These are phyloP conservation scores for Mycogone perniciosa DNA, from an alignment of 2,329 filamentous ascomycete species.

Conservation along the genomic window DNA sequence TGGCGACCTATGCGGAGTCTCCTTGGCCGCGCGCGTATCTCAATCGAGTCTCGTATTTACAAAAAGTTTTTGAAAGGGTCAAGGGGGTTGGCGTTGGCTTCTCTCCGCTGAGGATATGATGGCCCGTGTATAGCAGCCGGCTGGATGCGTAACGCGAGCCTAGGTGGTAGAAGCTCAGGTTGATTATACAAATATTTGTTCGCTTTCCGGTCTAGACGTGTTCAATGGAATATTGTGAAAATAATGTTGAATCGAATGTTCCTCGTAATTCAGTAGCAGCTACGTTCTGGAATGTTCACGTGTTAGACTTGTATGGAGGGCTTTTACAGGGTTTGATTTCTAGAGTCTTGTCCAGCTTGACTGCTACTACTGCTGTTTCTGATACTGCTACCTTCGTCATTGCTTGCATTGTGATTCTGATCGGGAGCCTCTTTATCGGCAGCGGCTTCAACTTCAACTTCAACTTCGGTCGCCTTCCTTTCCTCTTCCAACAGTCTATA, in stretches of 20 bases:
- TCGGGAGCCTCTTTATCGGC: not conserved
- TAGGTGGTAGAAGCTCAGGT: conserved; percentile 48
- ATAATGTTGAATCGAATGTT: conserved; percentile 1
- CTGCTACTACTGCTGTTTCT: not conserved
- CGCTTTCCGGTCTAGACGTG: conserved; percentile 33
- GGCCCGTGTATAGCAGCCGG: conserved; percentile 46
- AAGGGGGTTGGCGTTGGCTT: conserved; percentile 45
- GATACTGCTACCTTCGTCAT: not conserved
- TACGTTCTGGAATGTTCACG: not conserved
- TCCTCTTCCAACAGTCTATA: conserved; percentile 57
- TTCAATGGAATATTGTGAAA: conserved; percentile 24
- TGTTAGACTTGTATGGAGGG: too few relatives aligned
- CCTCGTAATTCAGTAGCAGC: not conserved
- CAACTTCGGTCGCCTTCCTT: conserved; percentile 23
- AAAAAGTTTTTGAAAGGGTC: conserved; percentile 52
- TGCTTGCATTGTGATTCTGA: not conserved
- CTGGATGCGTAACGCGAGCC: conserved; percentile 39
- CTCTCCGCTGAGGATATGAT: conserved; percentile 40
- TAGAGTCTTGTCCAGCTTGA: not conserved
- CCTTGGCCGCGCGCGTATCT: conserved; percentile 41
- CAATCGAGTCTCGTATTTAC: conserved; percentile 49
- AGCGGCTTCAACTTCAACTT: not conserved
- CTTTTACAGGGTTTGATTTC: not conserved
- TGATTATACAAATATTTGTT: conserved; percentile 52
- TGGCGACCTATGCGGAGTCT: conserved; percentile 38